phyloP scores from a whole-genome alignment of 176 grass and related monocot species.

The maize (Zea mays) region DNA sequence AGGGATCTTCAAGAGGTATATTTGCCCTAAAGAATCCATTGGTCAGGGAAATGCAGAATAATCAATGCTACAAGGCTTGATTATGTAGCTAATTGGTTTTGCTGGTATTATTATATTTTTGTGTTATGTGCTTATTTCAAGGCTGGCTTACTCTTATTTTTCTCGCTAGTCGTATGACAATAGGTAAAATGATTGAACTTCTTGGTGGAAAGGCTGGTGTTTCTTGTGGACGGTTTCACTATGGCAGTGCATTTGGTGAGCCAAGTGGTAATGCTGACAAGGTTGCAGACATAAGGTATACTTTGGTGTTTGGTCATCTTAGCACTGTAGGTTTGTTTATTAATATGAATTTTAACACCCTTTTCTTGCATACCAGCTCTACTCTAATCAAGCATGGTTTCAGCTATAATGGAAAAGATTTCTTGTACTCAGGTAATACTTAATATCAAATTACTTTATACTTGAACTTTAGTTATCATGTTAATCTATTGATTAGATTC shows the following conservation, averaged over 20 bases:
- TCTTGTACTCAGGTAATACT: constrained; percentile 81
- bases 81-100: constrained; percentile 96
- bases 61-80: background rate
- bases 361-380: constrained; percentile 53
- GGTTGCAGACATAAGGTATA: constrained; percentile 90
- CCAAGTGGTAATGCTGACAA: constrained; percentile 83
- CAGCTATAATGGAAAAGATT: constrained; percentile 96
- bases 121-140: background rate
- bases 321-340: constrained; percentile 4
- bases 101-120: constrained; percentile 22
- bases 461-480: background rate
- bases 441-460: background rate
- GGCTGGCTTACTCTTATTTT: background rate
- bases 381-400: constrained; percentile 86
- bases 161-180: constrained; percentile 72
- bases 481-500: too few relatives aligned
- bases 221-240: constrained; percentile 86
- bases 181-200: constrained; percentile 99
- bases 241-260: constrained; percentile 96
- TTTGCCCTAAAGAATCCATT: background rate
- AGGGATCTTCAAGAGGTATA: too few relatives aligned
- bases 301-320: constrained; percentile 13
- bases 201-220: constrained; percentile 94
- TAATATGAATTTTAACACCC: background rate
- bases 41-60: background rate